Evolutionary conservation across 1,139 yeast genomes (phyloP).

Genomic region (Magnusiomyces tetraspermus): DNA sequence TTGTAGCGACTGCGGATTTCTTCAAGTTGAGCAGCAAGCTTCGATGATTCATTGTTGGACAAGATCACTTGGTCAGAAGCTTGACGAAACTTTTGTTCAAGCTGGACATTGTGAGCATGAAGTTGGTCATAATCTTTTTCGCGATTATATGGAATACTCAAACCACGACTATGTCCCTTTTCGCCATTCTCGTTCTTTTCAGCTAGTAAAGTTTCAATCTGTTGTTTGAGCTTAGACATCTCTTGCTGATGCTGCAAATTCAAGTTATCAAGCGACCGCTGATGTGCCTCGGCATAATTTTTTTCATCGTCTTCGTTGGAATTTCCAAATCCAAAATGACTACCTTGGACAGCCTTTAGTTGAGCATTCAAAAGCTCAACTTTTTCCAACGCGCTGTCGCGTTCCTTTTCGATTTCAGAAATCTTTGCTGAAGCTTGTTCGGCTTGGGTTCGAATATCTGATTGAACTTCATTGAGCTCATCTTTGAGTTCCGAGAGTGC

Average conservation of each 20-base stretch:
- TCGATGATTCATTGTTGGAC: slow-evolving; percentile 22
- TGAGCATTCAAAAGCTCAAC: slow-evolving; percentile 5
- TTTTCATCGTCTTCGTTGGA: neutral
- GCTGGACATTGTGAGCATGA: slow-evolving; percentile 15
- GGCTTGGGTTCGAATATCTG: slow-evolving; percentile 27
- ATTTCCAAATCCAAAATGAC: neutral
- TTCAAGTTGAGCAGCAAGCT: slow-evolving; percentile 19
- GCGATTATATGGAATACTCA: neutral
- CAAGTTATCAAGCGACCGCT: too few species aligned
- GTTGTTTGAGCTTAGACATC: neutral
- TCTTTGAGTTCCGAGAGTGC: slow-evolving; percentile 29
- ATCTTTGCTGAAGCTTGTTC: slow-evolving; percentile 29
- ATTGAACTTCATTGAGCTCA: slow-evolving; percentile 29
- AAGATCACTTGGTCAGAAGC: slow-evolving; percentile 22
- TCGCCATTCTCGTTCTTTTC: neutral
- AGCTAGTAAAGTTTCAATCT: neutral
- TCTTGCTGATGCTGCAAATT: slow-evolving; percentile 1
- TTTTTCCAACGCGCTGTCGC: slow-evolving; percentile 19
- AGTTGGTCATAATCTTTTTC: slow-evolving; percentile 7
- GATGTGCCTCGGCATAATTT: too few species aligned
- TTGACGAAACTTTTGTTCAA: slow-evolving; percentile 20
- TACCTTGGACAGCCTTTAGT: neutral
- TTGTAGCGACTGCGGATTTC: slow-evolving; percentile 14
- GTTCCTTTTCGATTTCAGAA: slow-evolving; percentile 21
- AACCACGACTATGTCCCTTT: neutral